Base-by-base conservation (phyloP, 192 early-diverging fungal genomes). In the Backusella sp. region DNA sequence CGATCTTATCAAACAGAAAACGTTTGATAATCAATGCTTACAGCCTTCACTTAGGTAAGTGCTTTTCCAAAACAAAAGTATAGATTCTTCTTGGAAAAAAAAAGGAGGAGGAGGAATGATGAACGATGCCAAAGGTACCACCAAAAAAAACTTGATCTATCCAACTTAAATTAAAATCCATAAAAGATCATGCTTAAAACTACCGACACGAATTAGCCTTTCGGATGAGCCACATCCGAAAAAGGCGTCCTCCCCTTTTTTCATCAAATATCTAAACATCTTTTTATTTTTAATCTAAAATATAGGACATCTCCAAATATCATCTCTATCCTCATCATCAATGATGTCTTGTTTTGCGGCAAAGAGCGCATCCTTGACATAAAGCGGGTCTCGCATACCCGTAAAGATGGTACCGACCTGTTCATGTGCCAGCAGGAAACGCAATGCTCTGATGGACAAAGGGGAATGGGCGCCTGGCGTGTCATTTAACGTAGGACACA, bases 331-430 rank as follows among this genome's bases (percentile, higher is more conserved):
- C 19, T 77, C 74, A 15, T 79, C 74, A 17, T 80, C 74, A 35
- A 85, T 34, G 30, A 69, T 36, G 5, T 69, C 35, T 23, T 79
- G 66, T 21, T 79, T 68, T 6, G 80, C 79, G 30, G 85, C 88
- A 6, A 74, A 72, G 4, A 90, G 52, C 0, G 88, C 86, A 70
- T 91, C 88, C 9, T 88, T 75, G 0, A 93, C 90, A 82, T 93
- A 92, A 2, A 77, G 79, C 0, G 77, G 79, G n/a, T 78, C 77
- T 30, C 88, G 72, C 91, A 92, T 92, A 3, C 92, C 92, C 4
- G 88, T 88, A 44, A 92, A 82, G 5, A 89, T 86, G 42, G 84
- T 85, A 6, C 90, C 92, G 2, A 86, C 73, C 67, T 84, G 70
- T 44, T 72, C 72, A 30, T 88, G 78, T 1, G 88, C 86, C 23